Percentiles rank a stretch among this genome's conserved stretches.
phyloP scores from a whole-genome alignment of 2,329 filamentous ascomycete genomes.

The Magnaporthales sp. region DNA sequence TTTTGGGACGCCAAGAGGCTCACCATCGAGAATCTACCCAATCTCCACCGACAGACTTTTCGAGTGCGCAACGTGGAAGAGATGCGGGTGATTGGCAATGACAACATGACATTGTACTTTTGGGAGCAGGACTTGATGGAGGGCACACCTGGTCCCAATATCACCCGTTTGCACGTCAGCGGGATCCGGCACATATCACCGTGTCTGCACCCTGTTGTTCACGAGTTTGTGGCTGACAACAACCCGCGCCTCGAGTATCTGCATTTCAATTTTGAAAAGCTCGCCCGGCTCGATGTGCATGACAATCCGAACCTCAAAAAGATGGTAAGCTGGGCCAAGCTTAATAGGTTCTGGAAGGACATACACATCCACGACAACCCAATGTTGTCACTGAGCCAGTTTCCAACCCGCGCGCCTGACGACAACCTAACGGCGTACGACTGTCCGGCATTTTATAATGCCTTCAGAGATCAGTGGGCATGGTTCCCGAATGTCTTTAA shows the following conservation, averaged over 20 bases:
- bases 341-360: slow-evolving; percentile 3
- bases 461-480: slow-evolving; percentile 1
- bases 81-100: slow-evolving; percentile 5
- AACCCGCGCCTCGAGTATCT: slow-evolving; percentile 6
- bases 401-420: not conserved
- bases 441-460: not conserved
- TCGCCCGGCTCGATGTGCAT: slow-evolving; percentile 4
- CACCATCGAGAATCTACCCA: slow-evolving; percentile 4
- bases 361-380: slow-evolving; percentile 6
- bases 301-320: slow-evolving; percentile 6
- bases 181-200: slow-evolving; percentile 4
- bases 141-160: not conserved
- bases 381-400: not conserved
- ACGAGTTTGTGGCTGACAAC: slow-evolving; percentile 6
- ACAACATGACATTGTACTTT: slow-evolving; percentile 6
- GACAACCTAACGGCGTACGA: slow-evolving; percentile 4
- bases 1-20: slow-evolving; percentile 4
- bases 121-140: slow-evolving; percentile 1
- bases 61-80: slow-evolving; percentile 1
- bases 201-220: slow-evolving; percentile 2
- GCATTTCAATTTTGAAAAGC: slow-evolving; percentile 6
- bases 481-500: slow-evolving; percentile 6
- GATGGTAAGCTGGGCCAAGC: slow-evolving; percentile 3
- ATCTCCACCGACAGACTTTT: not conserved
- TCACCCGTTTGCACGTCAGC: slow-evolving; percentile 3